These are phyloP conservation scores for Glomus cerebriforme DNA, from an alignment of 192 early-diverging fungal species.

Conservation along the genomic window DNA sequence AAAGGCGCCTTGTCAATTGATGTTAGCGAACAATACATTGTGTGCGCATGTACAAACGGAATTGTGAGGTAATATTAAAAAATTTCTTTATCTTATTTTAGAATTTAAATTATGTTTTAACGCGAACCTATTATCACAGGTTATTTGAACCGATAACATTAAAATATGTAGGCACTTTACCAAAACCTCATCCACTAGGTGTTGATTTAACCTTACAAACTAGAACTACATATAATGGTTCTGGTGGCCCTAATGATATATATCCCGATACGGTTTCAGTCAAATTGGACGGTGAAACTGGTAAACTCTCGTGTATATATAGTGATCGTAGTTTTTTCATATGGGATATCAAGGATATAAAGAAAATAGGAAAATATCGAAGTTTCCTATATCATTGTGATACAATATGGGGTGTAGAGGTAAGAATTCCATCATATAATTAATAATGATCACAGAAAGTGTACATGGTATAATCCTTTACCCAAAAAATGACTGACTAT, in stretches of 20 bases:
- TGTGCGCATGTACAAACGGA: constrained; percentile 78
- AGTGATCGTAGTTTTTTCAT: constrained; percentile 73
- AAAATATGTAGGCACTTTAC: constrained; percentile 69
- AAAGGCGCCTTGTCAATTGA: constrained; percentile 61
- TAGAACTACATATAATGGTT: constrained; percentile 21
- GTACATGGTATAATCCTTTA: too few species aligned
- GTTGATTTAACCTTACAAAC: constrained; percentile 45
- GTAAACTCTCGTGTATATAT: constrained; percentile 64
- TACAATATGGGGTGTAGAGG: constrained; percentile 85
- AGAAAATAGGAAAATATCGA: constrained; percentile 55
- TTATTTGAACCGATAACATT: constrained; percentile 73
- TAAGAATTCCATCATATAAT: constrained; percentile 32
- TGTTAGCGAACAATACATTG: constrained; percentile 58
- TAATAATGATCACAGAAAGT: too few species aligned
- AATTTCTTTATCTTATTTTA: not conserved
- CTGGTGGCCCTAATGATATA: constrained; percentile 33
- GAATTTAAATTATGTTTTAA: not conserved
- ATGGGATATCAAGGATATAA: constrained; percentile 67
- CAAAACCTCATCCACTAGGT: constrained; percentile 69
- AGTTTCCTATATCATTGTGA: constrained; percentile 74
- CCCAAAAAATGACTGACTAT: too few species aligned
- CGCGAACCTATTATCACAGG: constrained; percentile 42
- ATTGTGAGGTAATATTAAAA: constrained; percentile 56
- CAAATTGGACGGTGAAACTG: constrained; percentile 52
- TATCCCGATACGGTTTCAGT: constrained; percentile 67